Base-by-base conservation (phyloP, 768 basidiomycete species). In the Tricholoma sp. region DNA sequence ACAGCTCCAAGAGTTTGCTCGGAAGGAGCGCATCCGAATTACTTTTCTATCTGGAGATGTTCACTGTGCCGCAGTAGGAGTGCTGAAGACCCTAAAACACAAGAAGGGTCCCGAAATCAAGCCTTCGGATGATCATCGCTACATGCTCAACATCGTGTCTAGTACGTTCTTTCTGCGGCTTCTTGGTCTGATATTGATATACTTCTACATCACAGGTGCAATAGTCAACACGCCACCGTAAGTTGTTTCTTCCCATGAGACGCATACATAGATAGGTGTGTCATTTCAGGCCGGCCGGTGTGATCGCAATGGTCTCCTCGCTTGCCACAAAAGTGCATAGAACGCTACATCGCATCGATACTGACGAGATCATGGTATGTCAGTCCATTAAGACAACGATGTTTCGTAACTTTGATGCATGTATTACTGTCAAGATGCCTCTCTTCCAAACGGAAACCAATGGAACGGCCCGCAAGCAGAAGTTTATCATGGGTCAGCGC, bases 161-260 rank as follows among this genome's bases (percentile, higher is more conserved):
- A 93, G 91, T 86, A 62, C 59, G 82, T 72, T 13, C 31, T 52
- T 56, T 56, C 8, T 39, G 51, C 48, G 10, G 28, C 29, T 28
- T 11, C 15, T 31, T 20, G 13, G 39, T 34, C 10, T 12, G 15
- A 3, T 54, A 34, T 33, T 54, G 32, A 58, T 57, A 20, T 42
- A 29, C 29, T 29, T 20, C n/a, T 17, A 34, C 61, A 18, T 39
- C 59, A 41, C 52, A 86, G 84, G 85, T 64, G 96, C 96, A 12
- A 98, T 99, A 60, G 96, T 99, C 49, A 96, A 97, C 66, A 97
- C 96, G 0, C 80, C 80, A 5, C 94, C 96, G 88, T 88, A 66
- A 66, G 89, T 41, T 29, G 17, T 37, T 36, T 13, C 28, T 20
- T 37, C 29, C 28, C 18, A 13, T 11, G 34, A 20, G 28, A 12